phyloP scores from a whole-genome alignment of 169 alveolate species.

The Babesia bovis region DNA sequence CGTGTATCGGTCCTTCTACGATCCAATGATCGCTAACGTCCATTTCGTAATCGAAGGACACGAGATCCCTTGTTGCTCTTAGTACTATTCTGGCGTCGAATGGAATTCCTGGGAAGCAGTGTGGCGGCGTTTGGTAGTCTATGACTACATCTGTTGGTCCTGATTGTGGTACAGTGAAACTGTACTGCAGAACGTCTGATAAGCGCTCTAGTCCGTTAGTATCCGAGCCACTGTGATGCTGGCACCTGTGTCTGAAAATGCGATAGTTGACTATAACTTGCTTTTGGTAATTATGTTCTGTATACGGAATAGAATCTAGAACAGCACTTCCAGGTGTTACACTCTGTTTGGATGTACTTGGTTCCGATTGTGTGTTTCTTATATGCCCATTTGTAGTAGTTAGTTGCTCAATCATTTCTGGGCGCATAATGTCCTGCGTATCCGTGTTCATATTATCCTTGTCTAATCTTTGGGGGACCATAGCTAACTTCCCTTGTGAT shows the following conservation, averaged over 20 bases:
- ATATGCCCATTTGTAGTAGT: too few relatives aligned
- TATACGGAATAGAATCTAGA: too few relatives aligned
- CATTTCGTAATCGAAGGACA: slow-evolving; percentile 11
- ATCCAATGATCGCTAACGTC: slow-evolving; percentile 29
- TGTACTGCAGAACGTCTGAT: slow-evolving; percentile 11
- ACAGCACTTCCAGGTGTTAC: background rate
- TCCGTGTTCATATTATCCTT: background rate
- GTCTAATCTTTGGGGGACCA: background rate
- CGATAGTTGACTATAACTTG: slow-evolving; percentile 13
- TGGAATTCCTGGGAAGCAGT: slow-evolving; percentile 4
- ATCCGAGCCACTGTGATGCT: background rate
- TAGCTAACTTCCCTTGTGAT: background rate
- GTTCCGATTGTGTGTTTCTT: too few relatives aligned
- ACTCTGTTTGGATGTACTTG: background rate
- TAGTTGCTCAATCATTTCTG: background rate
- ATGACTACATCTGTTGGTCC: slow-evolving; percentile 1
- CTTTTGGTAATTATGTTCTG: too few relatives aligned
- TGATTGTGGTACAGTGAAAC: slow-evolving; percentile 4
- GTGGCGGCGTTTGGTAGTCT: slow-evolving; percentile 21
- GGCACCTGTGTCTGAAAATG: slow-evolving; percentile 5
- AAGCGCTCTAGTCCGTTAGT: slow-evolving; percentile 1
- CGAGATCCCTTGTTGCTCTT: background rate
- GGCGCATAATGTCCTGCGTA: background rate
- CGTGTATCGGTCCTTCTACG: slow-evolving; percentile 31
- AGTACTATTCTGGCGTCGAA: slow-evolving; percentile 7